phyloP scores from a whole-genome alignment of 176 grass and related monocot genomes.

The Phoenix roebelenii region DNA sequence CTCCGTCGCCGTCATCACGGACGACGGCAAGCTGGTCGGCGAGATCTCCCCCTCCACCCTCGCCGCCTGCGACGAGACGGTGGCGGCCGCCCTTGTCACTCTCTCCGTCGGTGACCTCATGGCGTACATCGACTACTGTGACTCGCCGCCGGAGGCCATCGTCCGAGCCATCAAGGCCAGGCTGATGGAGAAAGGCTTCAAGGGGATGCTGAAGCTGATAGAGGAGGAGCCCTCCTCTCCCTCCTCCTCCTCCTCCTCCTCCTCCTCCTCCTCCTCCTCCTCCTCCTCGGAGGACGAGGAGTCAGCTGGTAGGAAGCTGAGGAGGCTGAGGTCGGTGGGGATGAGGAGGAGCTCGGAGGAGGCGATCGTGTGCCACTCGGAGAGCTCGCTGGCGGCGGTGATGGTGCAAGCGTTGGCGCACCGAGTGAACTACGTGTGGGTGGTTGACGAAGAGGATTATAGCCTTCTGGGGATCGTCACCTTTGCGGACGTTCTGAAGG shows the following conservation, averaged over 20 bases:
- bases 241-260: constrained; percentile 21
- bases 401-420: constrained; percentile 60
- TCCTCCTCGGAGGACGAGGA: constrained; percentile 56
- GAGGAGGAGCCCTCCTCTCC: constrained; percentile 34
- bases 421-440: constrained; percentile 68
- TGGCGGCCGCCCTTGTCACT: constrained; percentile 28
- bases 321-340: constrained; percentile 25
- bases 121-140: constrained; percentile 59
- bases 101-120: constrained; percentile 66
- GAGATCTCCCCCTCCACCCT: constrained; percentile 56
- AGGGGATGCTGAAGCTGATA: constrained; percentile 49
- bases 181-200: constrained; percentile 45
- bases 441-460: constrained; percentile 42
- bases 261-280: constrained; percentile 31
- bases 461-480: constrained; percentile 53
- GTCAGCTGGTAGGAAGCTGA: constrained; percentile 16
- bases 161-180: constrained; percentile 37
- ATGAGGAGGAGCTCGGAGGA: constrained; percentile 33
- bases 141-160: constrained; percentile 43
- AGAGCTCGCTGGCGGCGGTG: constrained; percentile 69
- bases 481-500: constrained; percentile 55
- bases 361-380: constrained; percentile 46
- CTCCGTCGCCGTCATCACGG: constrained; percentile 47
- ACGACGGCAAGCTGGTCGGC: constrained; percentile 41
- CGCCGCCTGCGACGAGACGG: constrained; percentile 35